Evolutionary conservation across 2,329 filamentous ascomycete genomes (phyloP), one percentile per base, ranked within the genome.

Genomic region (Colletotrichum euphorbiae): DNA sequence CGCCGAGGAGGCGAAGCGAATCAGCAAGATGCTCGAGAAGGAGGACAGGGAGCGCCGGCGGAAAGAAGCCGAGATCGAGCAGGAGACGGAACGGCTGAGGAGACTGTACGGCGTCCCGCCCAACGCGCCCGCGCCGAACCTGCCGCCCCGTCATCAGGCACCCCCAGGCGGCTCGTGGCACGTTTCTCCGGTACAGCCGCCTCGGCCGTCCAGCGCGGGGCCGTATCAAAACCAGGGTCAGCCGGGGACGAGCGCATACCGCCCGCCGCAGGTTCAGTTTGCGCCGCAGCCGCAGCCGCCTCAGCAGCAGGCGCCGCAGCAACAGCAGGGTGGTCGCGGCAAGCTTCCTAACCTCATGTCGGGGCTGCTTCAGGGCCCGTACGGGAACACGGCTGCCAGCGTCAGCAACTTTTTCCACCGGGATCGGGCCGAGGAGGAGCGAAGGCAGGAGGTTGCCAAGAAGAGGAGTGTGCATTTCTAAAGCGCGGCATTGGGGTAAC

Each of bases 71-170:
- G 87, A 87, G 72, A 81, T 94, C 1, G 90, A 94, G 19, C 86
- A 85, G 70, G 95, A 99, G 80, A 98, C 96, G 0, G 93, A 96
- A 76, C 86, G 94, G 1, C 82, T 99, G 40, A 83, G 88, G 21
- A 87, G 83, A 72, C 78, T 90, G 72, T 94, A 93, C 73, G 91
- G 92, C 54, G 82, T 88, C 51, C 63, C 71, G 71, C 52, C 69
- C 64, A 72, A 77, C 2, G 74, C 75, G 15, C 74, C 82, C 5
- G 74, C 75, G 2, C 76, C 82, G 4, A 77, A 79, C 11, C 76
- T 75, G 50, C 72, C 78, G 33, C 77, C 79, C 9, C 69, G 71
- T 2, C 48, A 61, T 6, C 55, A 66, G 6, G 45, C 65, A 15
- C 65, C 48, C 1, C 45, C 59, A n/a, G 56, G 61, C 15, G 38